phyloP scores from a whole-genome alignment of 495 filamentous ascomycete species.

The Aspergillus mulundensis region DNA sequence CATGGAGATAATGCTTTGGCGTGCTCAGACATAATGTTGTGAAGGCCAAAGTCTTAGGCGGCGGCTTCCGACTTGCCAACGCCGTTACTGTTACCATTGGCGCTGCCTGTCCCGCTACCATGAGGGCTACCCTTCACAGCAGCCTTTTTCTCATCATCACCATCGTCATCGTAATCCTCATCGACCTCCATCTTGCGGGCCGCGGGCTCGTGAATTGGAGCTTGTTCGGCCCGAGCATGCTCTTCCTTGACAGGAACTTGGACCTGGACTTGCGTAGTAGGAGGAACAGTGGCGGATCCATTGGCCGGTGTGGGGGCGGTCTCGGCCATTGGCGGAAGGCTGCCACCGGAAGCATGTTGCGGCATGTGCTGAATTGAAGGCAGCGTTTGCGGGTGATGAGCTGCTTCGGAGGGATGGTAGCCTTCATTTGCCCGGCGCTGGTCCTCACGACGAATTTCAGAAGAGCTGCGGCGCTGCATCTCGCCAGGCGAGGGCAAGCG shows the following conservation, averaged over 20 bases:
- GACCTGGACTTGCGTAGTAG: constrained; percentile 38
- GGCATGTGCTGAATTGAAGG: constrained; percentile 71
- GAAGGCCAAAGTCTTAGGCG: constrained; percentile 20
- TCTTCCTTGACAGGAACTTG: constrained; percentile 44
- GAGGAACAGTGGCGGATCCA: constrained; percentile 53
- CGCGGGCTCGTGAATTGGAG: constrained; percentile 69
- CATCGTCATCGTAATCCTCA: constrained; percentile 91
- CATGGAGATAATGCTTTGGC: neutral
- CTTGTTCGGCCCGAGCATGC: constrained; percentile 49
- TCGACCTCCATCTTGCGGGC: constrained; percentile 95
- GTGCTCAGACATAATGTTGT: neutral
- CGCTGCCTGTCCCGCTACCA: constrained; percentile 33
- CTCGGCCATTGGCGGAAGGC: constrained; percentile 54
- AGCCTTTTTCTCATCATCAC: constrained; percentile 72
- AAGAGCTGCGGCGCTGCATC: constrained; percentile 71
- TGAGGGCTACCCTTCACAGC: constrained; percentile 41
- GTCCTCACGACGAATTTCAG: constrained; percentile 67
- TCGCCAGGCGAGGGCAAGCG: constrained; percentile 60
- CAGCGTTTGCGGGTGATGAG: constrained; percentile 76
- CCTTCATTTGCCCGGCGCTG: constrained; percentile 66
- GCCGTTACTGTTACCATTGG: constrained; percentile 27
- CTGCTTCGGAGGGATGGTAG: constrained; percentile 87
- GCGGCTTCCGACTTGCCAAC: constrained; percentile 33
- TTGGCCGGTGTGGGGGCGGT: constrained; percentile 56
- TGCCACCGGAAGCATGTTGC: constrained; percentile 44